Evolutionary conservation across 2,329 filamentous ascomycete species (phyloP).

Genomic region (Xylariomycetidae sp.): DNA sequence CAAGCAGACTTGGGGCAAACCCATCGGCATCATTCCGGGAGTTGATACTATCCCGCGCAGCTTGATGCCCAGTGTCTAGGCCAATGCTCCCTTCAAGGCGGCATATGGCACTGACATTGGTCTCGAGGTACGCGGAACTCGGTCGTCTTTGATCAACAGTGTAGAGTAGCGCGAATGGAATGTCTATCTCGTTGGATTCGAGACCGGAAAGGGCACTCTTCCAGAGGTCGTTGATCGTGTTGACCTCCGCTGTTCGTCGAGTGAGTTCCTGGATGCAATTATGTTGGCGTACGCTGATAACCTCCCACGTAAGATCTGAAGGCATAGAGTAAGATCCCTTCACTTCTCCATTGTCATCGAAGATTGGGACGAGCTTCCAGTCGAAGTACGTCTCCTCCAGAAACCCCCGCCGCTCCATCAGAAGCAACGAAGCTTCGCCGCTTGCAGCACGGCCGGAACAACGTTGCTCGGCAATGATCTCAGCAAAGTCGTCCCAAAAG

Average conservation of each 20-base stretch:
- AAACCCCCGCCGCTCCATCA: conserved; percentile 28
- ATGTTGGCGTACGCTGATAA: conserved; percentile 29
- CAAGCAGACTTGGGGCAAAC: conserved; percentile 17
- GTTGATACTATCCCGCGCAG: conserved; percentile 14
- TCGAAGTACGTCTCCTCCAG: conserved; percentile 35
- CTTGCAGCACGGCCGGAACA: conserved; percentile 17
- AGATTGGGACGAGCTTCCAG: conserved; percentile 36
- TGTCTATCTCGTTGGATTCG: conserved; percentile 19
- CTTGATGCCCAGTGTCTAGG: conserved; percentile 7
- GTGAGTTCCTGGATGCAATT: conserved; percentile 32
- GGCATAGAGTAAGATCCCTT: conserved; percentile 17
- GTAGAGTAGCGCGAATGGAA: conserved; percentile 28
- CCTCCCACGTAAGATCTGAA: conserved; percentile 26
- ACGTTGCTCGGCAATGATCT: conserved; percentile 21
- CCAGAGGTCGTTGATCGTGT: conserved; percentile 29
- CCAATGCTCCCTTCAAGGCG: conserved; percentile 16
- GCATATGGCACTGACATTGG: conserved; percentile 13
- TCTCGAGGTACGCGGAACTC: conserved; percentile 5
- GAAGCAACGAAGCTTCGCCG: conserved; percentile 21
- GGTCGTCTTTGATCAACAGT: conserved; percentile 20
- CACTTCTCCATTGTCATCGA: conserved; percentile 31
- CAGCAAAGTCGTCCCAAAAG: conserved; percentile 25
- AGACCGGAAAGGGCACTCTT: conserved; percentile 18
- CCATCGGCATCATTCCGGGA: conserved; percentile 12
- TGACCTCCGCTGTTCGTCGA: conserved; percentile 23